phyloP scores from a whole-genome alignment of 495 filamentous ascomycete species.

The Hypoxylon perforatum region DNA sequence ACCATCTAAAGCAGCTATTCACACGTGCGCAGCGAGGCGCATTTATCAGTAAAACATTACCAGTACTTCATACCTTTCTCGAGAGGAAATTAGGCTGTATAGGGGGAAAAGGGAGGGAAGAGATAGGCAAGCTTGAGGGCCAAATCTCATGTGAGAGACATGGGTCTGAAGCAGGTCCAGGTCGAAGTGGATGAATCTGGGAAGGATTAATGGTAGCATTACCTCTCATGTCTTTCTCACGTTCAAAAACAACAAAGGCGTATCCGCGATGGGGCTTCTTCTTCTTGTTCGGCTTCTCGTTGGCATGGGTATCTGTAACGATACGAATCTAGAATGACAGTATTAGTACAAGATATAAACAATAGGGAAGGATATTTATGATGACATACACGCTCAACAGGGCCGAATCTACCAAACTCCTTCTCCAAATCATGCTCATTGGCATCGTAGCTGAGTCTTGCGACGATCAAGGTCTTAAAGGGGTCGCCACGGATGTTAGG shows the following conservation, averaged over 20 bases:
- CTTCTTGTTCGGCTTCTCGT: conserved; percentile 76
- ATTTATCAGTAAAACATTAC: conserved; percentile 68
- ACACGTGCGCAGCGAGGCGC: conserved; percentile 64
- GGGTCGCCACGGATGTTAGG: conserved; percentile 90
- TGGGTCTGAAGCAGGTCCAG: conserved; percentile 47
- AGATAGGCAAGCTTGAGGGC: conserved; percentile 69
- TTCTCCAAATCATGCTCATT: conserved; percentile 90
- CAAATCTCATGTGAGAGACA: conserved; percentile 53
- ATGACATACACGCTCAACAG: conserved; percentile 84
- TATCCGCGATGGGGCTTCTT: conserved; percentile 92
- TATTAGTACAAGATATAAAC: conserved; percentile 18
- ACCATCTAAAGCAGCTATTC: conserved; percentile 67
- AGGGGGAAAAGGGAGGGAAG: conserved; percentile 19
- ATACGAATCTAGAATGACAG: conserved; percentile 79
- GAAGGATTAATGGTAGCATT: conserved; percentile 61
- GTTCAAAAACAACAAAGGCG: conserved; percentile 96
- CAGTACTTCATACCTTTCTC: conserved; percentile 54
- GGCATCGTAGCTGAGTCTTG: conserved; percentile 87
- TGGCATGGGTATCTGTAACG: conserved; percentile 73
- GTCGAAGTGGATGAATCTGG: conserved; percentile 46
- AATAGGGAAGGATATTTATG: conserved; percentile 7
- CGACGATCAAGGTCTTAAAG: conserved; percentile 94
- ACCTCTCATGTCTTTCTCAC: conserved; percentile 99
- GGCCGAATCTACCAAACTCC: conserved; percentile 94
- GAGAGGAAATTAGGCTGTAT: conserved; percentile 28